Evolutionary conservation across 2,329 filamentous ascomycete species (phyloP), one percentile per base, ranked within the genome.

Genomic region (Chrysosporium queenslandicum): DNA sequence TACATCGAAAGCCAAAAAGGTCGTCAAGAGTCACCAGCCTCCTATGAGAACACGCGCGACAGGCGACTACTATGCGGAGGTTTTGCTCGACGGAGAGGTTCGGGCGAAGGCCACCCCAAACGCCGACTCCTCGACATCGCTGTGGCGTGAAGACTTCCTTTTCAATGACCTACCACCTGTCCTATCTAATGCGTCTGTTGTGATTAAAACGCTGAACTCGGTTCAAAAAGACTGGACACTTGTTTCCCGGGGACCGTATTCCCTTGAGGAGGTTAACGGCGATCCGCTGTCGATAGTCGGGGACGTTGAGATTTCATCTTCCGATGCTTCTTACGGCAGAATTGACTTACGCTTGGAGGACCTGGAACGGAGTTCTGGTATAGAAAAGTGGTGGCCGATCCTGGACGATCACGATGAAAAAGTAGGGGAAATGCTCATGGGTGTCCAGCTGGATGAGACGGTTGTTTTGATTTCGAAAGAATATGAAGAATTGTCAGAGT

Each of bases 301-400:
- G 32, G 71, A 74, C 45, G 65, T 75, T 29, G 72, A 75, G 54
- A 64, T 76, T 18, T 69, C 72, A 34, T 70, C 72, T 9, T 68
- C 74, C 49, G 73, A 75, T 58, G 63, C 71, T 29, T 67, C 68
- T 4, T 71, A 68, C 53, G 73, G 73, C 34, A 78, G 77, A 56
- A 84, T 95, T n/a, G 87, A 95, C 59, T 80, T 96, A 27, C 79
- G 83, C 18, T 73, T 96, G 6, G 84, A 90, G 54, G 85, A 89
- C 56, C 68, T 95, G 14, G 86, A 91, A 34, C 77, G 80, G 0
- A 84, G 83, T 14, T 85, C 85, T 62, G 86, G 91, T 53, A 77
- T 83, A 30, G 91, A 97, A 67, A 85, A 89, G 62, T 96, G 91
- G 91, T 85, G 88, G 73, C 85, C 83, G 14, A 80, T 95, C 20